Base-by-base conservation (phyloP, 2,329 filamentous ascomycete species). In the Pestalotiopsis sp. region DNA sequence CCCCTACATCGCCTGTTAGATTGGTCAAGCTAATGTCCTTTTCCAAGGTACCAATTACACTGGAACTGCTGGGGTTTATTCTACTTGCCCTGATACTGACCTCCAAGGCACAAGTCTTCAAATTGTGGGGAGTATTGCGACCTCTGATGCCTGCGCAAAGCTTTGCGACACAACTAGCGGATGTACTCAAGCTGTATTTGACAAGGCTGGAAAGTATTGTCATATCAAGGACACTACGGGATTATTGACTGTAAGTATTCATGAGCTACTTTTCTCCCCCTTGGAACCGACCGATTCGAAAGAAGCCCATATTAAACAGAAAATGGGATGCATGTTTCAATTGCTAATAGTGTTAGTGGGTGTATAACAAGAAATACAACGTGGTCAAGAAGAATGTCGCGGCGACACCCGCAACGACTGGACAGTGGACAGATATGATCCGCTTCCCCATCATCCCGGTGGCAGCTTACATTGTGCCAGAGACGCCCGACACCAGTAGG, bases 391-490 rank as follows among this genome's bases (percentile, higher is more conserved):
- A 66, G 36, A 20, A 38, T 25, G 64, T 58, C 57, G 52, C 45
- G n/a, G 14, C 27, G 7, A 65, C 25, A 2, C 52, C 52, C 1
- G 41, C 64, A 57, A 38, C 49, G 52, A 31, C 25, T 25, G 74
- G 74, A 14, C 68, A 69, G 31, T 76, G 75, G 75, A 72, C 73
- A 9, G 74, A 76, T 20, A 23, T 76, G 23, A 69, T 76, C 45
- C 68, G 72, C 13, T 65, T 76, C 41, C 74, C 75, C 36, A 60
- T 76, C 38, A 74, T 76, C 57, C 74, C 74, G 4, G 74, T 76
- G 36, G 74, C 75, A n/a, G 74, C 74, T 12, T 76, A 75, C 66
- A 67, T 76, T 23, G 75, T 76, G 4, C 75, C 75, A 2, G 69
- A 70, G 11, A 71, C 71, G 66, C 74, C 75, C 17, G 70, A 74